Conservation (phyloP, 108 stramenopile species). For the Cyclotella sp. region DNA sequence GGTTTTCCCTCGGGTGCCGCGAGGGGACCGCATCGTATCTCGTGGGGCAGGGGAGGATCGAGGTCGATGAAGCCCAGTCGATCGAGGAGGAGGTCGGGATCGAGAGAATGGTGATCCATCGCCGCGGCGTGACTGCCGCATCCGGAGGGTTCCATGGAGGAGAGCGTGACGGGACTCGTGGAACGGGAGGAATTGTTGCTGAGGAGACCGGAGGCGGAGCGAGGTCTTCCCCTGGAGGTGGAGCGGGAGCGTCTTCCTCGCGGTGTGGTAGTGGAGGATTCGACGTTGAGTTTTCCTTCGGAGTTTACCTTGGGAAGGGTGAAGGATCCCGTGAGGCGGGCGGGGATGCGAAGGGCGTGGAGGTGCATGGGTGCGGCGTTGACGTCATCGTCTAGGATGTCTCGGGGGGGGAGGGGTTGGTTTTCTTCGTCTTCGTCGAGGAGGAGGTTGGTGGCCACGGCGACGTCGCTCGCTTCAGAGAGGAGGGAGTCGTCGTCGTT, state of each 20-base stretch:
- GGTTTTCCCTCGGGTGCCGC: conserved; percentile 21
- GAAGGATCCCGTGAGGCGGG: conserved; percentile 21
- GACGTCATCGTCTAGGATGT: conserved; percentile 16
- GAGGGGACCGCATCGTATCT: conserved; percentile 51
- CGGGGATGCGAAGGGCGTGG: conserved; percentile 27
- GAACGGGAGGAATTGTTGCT: background rate
- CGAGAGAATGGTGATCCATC: background rate
- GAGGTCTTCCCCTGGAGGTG: conserved; percentile 13
- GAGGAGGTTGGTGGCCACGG: conserved; percentile 21
- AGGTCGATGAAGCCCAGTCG: conserved; percentile 50
- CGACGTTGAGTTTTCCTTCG: conserved; percentile 7
- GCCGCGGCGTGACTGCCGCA: background rate
- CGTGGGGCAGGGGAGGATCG: conserved; percentile 52
- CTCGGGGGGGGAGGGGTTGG: conserved; percentile 11
- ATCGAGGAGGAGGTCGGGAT: conserved; percentile 47
- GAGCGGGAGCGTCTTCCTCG: conserved; percentile 16
- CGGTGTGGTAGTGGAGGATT: background rate
- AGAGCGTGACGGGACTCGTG: conserved; percentile 3
- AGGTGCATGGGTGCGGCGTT: conserved; percentile 47
- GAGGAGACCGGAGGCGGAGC: conserved; percentile 5
- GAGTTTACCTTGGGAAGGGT: background rate
- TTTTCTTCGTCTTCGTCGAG: conserved; percentile 16
- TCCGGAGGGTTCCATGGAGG: background rate
- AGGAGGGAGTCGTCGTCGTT: conserved; percentile 27
- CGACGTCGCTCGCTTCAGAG: conserved; percentile 36